These are phyloP conservation scores for Syzygium oleosum DNA, from an alignment of 345 rosid genomes.

Conservation along the genomic window DNA sequence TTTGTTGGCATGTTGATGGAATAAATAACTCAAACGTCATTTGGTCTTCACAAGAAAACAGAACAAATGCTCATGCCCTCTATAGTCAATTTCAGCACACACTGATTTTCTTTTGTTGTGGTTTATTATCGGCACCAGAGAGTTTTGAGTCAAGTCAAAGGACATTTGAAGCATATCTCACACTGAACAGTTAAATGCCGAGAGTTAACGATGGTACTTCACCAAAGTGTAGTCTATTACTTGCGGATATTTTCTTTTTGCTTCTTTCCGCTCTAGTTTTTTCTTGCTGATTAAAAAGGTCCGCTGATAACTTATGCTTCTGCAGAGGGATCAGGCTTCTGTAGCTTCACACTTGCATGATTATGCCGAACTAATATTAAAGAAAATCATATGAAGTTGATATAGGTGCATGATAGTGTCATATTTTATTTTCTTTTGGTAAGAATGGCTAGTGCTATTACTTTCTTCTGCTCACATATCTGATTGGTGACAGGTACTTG, in stretches of 20 bases:
- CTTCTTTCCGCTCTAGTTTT: background rate
- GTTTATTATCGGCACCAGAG: background rate
- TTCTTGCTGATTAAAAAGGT: background rate
- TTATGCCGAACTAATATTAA: background rate
- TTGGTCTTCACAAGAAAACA: background rate
- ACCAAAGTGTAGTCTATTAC: background rate
- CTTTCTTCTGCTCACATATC: background rate
- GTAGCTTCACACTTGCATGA: background rate
- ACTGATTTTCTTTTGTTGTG: background rate
- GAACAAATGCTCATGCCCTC: background rate
- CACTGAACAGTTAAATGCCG: background rate
- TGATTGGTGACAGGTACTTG: background rate
- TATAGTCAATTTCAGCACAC: background rate
- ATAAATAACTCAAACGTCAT: background rate
- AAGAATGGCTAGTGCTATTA: background rate
- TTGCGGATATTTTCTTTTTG: background rate
- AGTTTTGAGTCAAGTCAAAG: background rate
- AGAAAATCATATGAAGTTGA: background rate
- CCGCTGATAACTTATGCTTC: background rate
- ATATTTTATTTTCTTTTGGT: background rate
- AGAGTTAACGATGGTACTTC: background rate
- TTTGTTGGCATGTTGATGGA: constrained; percentile 1
- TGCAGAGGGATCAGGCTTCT: background rate
- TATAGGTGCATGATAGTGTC: background rate
- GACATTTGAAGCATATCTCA: background rate